Base-by-base conservation (phyloP, 2,329 filamentous ascomycete species). In the Alternaria incomplexa region DNA sequence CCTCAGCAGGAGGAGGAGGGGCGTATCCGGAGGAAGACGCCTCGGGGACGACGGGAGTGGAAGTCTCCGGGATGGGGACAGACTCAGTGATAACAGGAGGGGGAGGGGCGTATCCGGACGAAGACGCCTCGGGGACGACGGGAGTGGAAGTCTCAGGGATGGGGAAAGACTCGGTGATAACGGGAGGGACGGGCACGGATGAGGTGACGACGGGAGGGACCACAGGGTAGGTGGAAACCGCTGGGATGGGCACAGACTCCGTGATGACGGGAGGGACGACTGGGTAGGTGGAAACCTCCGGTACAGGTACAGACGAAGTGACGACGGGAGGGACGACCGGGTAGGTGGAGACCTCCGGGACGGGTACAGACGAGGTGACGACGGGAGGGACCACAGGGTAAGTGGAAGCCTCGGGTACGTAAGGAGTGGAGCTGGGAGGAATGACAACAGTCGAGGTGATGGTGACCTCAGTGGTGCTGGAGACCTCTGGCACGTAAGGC, bases 341-440 rank as follows among this genome's bases (percentile, higher is more conserved):
- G 30, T 48, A 32, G 23, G 46, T 43, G 17, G 52, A 55, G 3
- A n/a, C 12, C 46, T 22, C 46, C 13, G 43, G 43, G n/a, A 40
- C 15, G 6, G 40, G 11, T 17, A 45, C 43, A 17, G 53, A 30
- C 44, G 30, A 15, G 12, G 44, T 47, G 17, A 25, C 11, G 44
- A 28, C 17, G 25, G 56, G 55, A 51, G 46, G 30, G 26, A 51
- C 30, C 6, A 45, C 46, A 25, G 48, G 28, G 30, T 48, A 32
- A 17, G 46, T 43, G 46, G 53, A 46, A 23, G 53, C 43, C 43
- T 56, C 12, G 13, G 54, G 54, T 17, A 50, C 55, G 15, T 25
- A 28, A 26, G 28, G 40, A 55, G 59, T 25, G 59, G 57, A 44
- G 61, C 51, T 6, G 61, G 56, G 30, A 12, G 44, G 32, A 23